Evolutionary conservation across 345 rosid genomes (phyloP).

Genomic region (Corchorus capsularis): DNA sequence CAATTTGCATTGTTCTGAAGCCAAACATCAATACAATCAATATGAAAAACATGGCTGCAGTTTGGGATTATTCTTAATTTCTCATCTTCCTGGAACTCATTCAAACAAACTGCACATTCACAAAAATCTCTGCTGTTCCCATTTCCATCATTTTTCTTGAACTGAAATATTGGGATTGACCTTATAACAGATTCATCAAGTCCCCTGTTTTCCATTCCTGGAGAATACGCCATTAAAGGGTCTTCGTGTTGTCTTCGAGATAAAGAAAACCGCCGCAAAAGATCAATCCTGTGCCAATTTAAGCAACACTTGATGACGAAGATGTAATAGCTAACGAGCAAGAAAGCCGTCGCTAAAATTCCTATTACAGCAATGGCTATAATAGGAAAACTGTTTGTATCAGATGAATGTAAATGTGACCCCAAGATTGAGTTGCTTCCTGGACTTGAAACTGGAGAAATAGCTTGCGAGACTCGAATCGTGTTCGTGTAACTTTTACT

Average conservation of each 20-base stretch:
- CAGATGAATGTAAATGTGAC: constrained; percentile 35
- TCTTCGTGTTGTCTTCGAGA: constrained; percentile 53
- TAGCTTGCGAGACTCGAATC: constrained; percentile 31
- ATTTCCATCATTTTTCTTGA: constrained; percentile 43
- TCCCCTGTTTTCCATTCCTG: constrained; percentile 57
- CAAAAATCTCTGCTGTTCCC: constrained; percentile 27
- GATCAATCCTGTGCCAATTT: constrained; percentile 72
- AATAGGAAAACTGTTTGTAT: constrained; percentile 70
- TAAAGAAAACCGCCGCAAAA: constrained; percentile 56
- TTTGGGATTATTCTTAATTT: constrained; percentile 68
- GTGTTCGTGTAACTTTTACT: constrained; percentile 21
- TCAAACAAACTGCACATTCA: constrained; percentile 84
- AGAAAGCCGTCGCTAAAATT: constrained; percentile 76
- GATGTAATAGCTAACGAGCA: constrained; percentile 83
- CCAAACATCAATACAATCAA: constrained; percentile 93
- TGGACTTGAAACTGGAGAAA: constrained; percentile 36
- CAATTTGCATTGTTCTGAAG: constrained; percentile 89
- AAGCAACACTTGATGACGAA: constrained; percentile 92
- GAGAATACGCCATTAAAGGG: constrained; percentile 49
- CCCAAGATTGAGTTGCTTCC: constrained; percentile 28
- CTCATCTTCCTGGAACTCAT: constrained; percentile 83
- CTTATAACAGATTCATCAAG: constrained; percentile 79
- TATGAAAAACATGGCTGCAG: constrained; percentile 83
- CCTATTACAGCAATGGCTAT: constrained; percentile 78
- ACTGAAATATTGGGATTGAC: constrained; percentile 74